phyloP scores from a whole-genome alignment of 228 moss, liverwort and hornwort species.

The Sphagnum magellanicum region DNA sequence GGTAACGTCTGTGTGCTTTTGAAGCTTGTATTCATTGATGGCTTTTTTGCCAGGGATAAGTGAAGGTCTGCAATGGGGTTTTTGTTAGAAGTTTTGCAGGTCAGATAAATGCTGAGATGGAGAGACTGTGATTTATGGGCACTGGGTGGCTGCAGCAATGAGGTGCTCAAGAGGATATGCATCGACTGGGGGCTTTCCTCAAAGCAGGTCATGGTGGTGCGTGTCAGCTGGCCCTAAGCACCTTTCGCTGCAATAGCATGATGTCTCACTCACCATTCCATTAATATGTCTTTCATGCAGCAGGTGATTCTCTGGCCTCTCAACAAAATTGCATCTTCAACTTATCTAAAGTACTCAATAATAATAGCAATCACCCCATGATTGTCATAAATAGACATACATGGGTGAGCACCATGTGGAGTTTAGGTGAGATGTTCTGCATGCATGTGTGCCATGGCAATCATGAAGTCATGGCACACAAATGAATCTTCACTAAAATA shows the following conservation, averaged over 20 bases:
- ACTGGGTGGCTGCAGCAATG: conserved; percentile 32
- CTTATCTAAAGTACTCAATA: no score
- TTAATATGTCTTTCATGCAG: conserved; percentile 1
- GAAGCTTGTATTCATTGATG: no score
- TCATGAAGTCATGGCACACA: not conserved
- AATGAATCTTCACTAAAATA: not conserved
- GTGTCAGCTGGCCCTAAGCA: conserved; percentile 17
- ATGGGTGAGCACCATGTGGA: not conserved
- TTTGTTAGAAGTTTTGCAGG: not conserved
- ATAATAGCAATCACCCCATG: no score
- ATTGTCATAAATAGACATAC: no score
- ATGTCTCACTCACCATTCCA: not conserved
- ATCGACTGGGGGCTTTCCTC: conserved; percentile 51
- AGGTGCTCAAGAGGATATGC: conserved; percentile 49
- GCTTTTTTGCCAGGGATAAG: no score
- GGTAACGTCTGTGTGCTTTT: conserved; percentile 4
- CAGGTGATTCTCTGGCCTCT: conserved; percentile 8
- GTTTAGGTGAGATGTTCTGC: not conserved
- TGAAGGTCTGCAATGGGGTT: not conserved
- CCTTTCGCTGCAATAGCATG: conserved; percentile 2
- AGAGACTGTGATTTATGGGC: not conserved
- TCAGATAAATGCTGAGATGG: not conserved
- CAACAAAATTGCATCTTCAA: no score
- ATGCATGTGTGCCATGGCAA: not conserved
- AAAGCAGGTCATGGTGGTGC: conserved; percentile 74